Conservation (phyloP, 2,329 filamentous ascomycete species). For the Macroventuria anomochaeta region DNA sequence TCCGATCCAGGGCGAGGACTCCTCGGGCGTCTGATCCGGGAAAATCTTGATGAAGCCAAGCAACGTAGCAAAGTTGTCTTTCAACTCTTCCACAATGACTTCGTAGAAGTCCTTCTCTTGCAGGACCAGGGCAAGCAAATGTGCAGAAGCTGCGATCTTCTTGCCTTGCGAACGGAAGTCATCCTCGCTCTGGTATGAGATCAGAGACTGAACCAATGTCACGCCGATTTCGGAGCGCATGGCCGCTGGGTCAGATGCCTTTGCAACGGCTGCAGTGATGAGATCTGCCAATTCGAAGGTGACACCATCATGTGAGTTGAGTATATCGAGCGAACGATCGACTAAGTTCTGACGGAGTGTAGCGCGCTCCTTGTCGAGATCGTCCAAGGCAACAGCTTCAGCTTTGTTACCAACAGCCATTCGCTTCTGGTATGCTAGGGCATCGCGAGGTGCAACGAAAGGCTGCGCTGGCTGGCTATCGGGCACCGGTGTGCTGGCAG, state of each 20-base stretch:
- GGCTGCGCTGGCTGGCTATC: conserved; percentile 25
- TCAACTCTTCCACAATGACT: conserved; percentile 74
- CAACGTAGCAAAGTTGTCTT: conserved; percentile 76
- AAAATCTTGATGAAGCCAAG: conserved; percentile 79
- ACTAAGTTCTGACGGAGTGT: conserved; percentile 79
- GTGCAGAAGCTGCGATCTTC: conserved; percentile 89
- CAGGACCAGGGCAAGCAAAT: conserved; percentile 85
- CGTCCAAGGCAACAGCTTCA: conserved; percentile 70
- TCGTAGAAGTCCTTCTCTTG: conserved; percentile 83
- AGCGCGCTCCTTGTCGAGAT: conserved; percentile 76
- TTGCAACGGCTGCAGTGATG: conserved; percentile 73
- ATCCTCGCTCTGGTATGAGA: conserved; percentile 67
- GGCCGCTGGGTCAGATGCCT: conserved; percentile 64
- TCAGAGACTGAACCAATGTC: conserved; percentile 82
- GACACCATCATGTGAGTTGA: conserved; percentile 84
- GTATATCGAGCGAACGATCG: conserved; percentile 86
- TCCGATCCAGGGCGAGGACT: conserved; percentile 90
- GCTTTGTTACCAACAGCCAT: conserved; percentile 42
- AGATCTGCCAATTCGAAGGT: conserved; percentile 92
- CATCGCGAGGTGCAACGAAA: conserved; percentile 26
- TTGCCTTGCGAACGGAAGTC: conserved; percentile 63
- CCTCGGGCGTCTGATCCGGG: conserved; percentile 71
- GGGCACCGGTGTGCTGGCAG: conserved; percentile 26
- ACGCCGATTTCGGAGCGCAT: conserved; percentile 77
- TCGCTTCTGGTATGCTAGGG: conserved; percentile 43